phyloP scores from a whole-genome alignment of 23 red algal genomes.

The Rhodosorus marinus region DNA sequence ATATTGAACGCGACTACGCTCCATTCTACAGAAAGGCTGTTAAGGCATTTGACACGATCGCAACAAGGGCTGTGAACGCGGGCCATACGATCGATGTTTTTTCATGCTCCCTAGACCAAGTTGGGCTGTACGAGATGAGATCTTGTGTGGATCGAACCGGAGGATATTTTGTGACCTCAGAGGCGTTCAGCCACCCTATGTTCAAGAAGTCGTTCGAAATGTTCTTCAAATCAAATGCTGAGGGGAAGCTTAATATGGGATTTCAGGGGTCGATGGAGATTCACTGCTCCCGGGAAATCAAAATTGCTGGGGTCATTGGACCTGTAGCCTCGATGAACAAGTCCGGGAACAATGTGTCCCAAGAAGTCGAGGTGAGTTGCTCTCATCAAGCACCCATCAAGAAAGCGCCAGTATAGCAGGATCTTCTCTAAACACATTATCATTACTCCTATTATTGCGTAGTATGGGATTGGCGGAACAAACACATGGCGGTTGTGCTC shows the following conservation, averaged over 20 bases:
- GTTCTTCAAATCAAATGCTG: slow-evolving; percentile 60
- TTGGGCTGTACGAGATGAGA: slow-evolving; percentile 97
- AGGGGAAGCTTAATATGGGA: slow-evolving; percentile 14
- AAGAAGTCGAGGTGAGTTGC: slow-evolving; percentile 83
- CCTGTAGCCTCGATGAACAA: slow-evolving; percentile 69
- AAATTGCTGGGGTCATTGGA: slow-evolving; percentile 88
- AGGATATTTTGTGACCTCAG: slow-evolving; percentile 72
- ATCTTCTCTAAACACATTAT: too few species aligned
- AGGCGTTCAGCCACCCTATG: slow-evolving; percentile 93
- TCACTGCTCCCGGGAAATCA: slow-evolving; percentile 50
- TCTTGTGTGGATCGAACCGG: slow-evolving; percentile 94
- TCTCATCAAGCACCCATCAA: too few species aligned
- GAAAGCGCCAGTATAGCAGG: too few species aligned
- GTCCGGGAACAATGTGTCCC: slow-evolving; percentile 36
- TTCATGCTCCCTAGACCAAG: slow-evolving; percentile 88
- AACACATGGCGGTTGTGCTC: slow-evolving; percentile 76
- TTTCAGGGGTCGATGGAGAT: slow-evolving; percentile 76
- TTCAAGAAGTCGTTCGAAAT: slow-evolving; percentile 92
- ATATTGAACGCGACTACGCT: slow-evolving; percentile 97
- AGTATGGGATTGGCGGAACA: slow-evolving; percentile 92
- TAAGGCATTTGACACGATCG: slow-evolving; percentile 80
- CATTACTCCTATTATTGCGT: too few species aligned
- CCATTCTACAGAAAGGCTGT: slow-evolving; percentile 66
- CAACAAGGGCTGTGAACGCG: slow-evolving; percentile 75
- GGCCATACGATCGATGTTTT: slow-evolving; percentile 80